Conservation (phyloP, 73 alveolate genomes). For the Effrenium voratum region DNA sequence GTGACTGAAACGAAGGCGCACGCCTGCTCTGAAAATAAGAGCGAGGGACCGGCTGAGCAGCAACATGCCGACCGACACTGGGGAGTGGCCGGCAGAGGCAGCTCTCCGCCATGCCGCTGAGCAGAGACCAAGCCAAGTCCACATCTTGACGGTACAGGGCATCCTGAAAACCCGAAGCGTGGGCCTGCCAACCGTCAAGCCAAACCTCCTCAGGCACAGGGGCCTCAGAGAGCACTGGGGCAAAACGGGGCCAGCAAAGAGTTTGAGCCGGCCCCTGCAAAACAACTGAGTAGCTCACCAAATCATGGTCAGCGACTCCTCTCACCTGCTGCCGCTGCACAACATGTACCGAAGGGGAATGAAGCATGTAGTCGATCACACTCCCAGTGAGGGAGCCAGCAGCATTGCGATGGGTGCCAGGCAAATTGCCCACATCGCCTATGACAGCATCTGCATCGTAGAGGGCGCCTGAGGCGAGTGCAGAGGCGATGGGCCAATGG, state of each 20-base stretch:
- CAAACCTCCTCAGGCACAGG: background rate
- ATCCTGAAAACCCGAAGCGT: background rate
- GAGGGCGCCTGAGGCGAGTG: background rate
- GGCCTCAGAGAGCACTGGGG: background rate
- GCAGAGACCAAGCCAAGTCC: background rate
- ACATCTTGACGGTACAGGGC: background rate
- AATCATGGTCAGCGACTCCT: conserved; percentile 39
- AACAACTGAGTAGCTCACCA: background rate
- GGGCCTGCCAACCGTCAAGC: background rate
- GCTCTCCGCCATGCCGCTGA: background rate
- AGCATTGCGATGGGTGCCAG: conserved; percentile 17
- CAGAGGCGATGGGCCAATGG: conserved; percentile 22
- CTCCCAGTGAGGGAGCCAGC: background rate
- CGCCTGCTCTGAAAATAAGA: background rate
- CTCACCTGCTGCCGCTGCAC: background rate
- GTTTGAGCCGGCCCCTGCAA: background rate
- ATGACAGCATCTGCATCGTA: background rate
- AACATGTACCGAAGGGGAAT: background rate
- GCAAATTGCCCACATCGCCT: background rate
- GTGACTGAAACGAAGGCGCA: background rate
- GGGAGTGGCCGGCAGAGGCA: too few relatives aligned
- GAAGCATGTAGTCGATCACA: conserved; percentile 17
- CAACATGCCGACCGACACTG: background rate
- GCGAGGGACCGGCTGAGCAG: background rate
- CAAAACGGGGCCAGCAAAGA: background rate